A percentile compares a stretch with the other conserved stretches of the same genome.
Conservation (phyloP, 352 stramenopile species). For the Globisporangium okanoganense region DNA sequence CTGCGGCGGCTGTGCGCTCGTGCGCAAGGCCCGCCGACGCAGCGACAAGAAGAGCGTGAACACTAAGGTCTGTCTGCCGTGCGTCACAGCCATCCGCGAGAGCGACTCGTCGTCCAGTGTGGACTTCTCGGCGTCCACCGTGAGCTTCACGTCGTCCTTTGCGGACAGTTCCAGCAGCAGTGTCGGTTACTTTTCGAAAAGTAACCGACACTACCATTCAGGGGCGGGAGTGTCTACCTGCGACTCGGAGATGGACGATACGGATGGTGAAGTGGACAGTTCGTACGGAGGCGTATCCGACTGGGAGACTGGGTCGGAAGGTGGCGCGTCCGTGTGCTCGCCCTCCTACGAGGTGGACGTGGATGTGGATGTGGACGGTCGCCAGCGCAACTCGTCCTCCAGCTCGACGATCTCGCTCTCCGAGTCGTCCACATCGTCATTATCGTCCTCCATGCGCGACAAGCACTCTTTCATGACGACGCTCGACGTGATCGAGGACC, state of each 20-base stretch:
- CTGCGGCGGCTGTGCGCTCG: constrained; percentile 60
- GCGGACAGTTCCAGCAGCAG: neutral
- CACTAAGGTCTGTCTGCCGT: constrained; percentile 56
- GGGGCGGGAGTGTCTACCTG: neutral
- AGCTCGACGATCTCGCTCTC: constrained; percentile 9
- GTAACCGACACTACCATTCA: no score
- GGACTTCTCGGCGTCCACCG: neutral
- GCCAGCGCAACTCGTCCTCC: constrained; percentile 4
- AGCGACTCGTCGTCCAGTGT: constrained; percentile 10
- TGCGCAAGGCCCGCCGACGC: constrained; percentile 40
- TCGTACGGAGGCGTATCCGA: neutral
- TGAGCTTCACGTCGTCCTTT: neutral
- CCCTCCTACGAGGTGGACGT: neutral
- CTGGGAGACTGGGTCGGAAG: constrained; percentile 14
- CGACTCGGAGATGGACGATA: constrained; percentile 11
- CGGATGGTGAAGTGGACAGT: neutral
- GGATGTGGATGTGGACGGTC: neutral
- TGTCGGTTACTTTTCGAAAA: no score
- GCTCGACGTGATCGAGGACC: constrained; percentile 44
- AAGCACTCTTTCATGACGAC: constrained; percentile 36
- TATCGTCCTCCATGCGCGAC: constrained; percentile 15
- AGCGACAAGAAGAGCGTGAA: constrained; percentile 36
- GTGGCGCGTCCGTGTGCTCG: constrained; percentile 2
- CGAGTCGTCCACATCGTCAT: constrained; percentile 5
- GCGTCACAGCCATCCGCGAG: constrained; percentile 47